A percentile compares a stretch with the other conserved stretches of the same genome.
Evolutionary conservation across 1,139 yeast species (phyloP).

Genomic region (Debaryomyces robertsiae): DNA sequence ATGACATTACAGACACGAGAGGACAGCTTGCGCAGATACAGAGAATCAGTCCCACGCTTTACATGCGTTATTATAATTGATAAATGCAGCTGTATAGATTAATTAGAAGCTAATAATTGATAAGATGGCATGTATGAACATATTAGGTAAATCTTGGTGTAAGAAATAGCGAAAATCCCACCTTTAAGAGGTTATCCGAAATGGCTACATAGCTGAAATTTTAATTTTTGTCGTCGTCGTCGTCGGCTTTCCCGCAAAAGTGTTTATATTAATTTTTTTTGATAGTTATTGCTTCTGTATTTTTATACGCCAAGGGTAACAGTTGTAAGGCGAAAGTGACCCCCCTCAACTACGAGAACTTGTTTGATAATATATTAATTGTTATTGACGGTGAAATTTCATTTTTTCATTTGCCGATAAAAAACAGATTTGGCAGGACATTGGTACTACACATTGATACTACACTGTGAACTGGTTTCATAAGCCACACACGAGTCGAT

Average conservation of each 20-base stretch:
- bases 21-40: too few relatives aligned
- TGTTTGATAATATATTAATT: not conserved
- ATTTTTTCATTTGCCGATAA: too few relatives aligned
- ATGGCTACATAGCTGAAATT: conserved; percentile 5
- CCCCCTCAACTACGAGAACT: not conserved
- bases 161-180: too few relatives aligned
- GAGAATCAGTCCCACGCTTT: too few relatives aligned
- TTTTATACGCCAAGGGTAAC: not conserved
- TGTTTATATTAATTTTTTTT: conserved; percentile 9
- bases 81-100: conserved; percentile 5
- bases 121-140: not conserved
- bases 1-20: too few relatives aligned
- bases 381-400: not conserved
- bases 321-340: conserved; percentile 1
- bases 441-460: not conserved
- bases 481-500: too few relatives aligned
- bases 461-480: too few relatives aligned
- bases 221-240: conserved; percentile 13
- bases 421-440: not conserved
- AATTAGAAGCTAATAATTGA: conserved; percentile 2
- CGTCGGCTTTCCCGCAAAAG: conserved; percentile 16
- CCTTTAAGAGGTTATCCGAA: not conserved
- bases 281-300: conserved; percentile 1
- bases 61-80: not conserved
- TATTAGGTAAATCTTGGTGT: too few relatives aligned